Base-by-base conservation (phyloP, 1,284 basidiomycete species). In the Cutaneotrichosporon arboriforme region DNA sequence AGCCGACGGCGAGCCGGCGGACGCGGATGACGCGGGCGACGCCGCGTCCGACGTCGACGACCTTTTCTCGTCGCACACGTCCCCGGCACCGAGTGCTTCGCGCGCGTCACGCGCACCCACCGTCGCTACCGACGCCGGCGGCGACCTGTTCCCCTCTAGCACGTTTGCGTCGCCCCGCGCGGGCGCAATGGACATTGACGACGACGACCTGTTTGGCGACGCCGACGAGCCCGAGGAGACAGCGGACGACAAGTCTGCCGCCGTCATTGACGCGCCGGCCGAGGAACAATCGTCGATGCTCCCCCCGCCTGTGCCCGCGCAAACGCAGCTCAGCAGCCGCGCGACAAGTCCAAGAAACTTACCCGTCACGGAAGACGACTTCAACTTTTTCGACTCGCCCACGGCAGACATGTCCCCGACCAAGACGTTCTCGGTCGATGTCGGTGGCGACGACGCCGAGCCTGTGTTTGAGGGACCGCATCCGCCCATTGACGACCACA, bases 361-460 rank as follows among this genome's bases (percentile, higher is more conserved):
- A 14, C 23, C 41, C 35, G 40, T 73, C 40, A 73, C 71, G 5
- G 71, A 72, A 49, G 71, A 72, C 54, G 71, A 73, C 50, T 73
- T 73, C 55, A 65, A 65, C 22, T 73, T 73, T 51, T 70, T 73
- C 55, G 71, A 73, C 58, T 70, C 69, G 20, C 69, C 70, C n/a
- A 46, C 43, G 13, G 42, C 46, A 14, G 44, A 55, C n/a, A 41
- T 12, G 49, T 49, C 41, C 54, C 46, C 23, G 45, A 33, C 39
- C 18, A 45, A 45, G 43, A 20, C 26, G 26, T 31, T 31, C 26
- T 31, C 26, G 7, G 26, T 31, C 26, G 26, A 31, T 10, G 26
- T 31, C 26, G 26, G 26, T 10, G 26, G 7, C 7, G 26, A 31
- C 26, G 26, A 31, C 26, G 26, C 26, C 26, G 26, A 31, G 26